Percentiles rank a stretch among this genome's conserved stretches.
Evolutionary conservation across 2,329 filamentous ascomycete species (phyloP).

Genomic region (Nigrograna mackinnonii): DNA sequence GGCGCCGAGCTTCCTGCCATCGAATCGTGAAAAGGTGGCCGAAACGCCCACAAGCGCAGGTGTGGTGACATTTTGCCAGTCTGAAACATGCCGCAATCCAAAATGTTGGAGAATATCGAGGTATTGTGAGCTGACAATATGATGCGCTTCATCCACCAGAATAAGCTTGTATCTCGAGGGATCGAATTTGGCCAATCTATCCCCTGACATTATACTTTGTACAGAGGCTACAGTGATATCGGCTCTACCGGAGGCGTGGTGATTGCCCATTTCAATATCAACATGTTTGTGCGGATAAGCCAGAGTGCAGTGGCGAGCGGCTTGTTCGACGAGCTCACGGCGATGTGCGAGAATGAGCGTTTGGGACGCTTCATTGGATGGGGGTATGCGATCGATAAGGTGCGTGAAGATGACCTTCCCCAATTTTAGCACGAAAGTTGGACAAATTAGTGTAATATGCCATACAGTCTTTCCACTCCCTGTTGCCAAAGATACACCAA

Average conservation of each 20-base stretch:
- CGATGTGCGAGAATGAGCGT: slow-evolving; percentile 92
- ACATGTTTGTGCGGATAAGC: slow-evolving; percentile 81
- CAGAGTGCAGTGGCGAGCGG: slow-evolving; percentile 77
- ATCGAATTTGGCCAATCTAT: slow-evolving; percentile 81
- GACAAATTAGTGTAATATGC: background rate
- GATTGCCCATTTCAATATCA: slow-evolving; percentile 88
- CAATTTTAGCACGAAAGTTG: background rate
- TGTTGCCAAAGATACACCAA: slow-evolving; percentile 85
- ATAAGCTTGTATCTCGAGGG: slow-evolving; percentile 82
- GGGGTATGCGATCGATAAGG: slow-evolving; percentile 77
- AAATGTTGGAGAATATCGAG: slow-evolving; percentile 78
- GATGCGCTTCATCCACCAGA: slow-evolving; percentile 94
- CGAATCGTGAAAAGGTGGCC: slow-evolving; percentile 77
- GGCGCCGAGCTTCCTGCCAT: slow-evolving; percentile 78
- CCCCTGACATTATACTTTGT: slow-evolving; percentile 76
- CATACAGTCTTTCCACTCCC: slow-evolving; percentile 85
- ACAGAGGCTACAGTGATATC: slow-evolving; percentile 95
- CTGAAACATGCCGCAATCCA: slow-evolving; percentile 60
- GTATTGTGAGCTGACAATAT: slow-evolving; percentile 87
- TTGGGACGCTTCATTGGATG: slow-evolving; percentile 63
- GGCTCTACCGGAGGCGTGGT: slow-evolving; percentile 75
- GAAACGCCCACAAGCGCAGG: slow-evolving; percentile 83
- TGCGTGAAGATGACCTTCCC: slow-evolving; percentile 90
- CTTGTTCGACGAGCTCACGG: slow-evolving; percentile 92
- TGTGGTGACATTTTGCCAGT: slow-evolving; percentile 30